Evolutionary conservation across 2,329 filamentous ascomycete species (phyloP).

Genomic region (Botrytis galanthina): DNA sequence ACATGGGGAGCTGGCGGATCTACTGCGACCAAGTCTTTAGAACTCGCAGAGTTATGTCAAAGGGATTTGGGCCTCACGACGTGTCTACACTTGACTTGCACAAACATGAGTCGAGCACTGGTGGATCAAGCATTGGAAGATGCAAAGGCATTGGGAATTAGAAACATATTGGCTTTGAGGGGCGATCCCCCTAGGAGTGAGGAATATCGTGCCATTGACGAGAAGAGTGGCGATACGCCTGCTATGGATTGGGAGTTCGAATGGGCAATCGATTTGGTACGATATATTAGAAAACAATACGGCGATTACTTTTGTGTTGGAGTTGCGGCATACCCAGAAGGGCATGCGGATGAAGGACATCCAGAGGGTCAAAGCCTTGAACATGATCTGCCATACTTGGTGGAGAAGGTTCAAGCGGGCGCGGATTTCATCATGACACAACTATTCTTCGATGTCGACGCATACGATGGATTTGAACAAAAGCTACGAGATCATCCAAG

Average conservation of each 20-base stretch:
- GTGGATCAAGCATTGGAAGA: slow-evolving; percentile 89
- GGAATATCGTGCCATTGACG: slow-evolving; percentile 72
- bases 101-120: slow-evolving; percentile 86
- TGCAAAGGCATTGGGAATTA: slow-evolving; percentile 83
- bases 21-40: slow-evolving; percentile 85
- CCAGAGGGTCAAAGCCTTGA: slow-evolving; percentile 68
- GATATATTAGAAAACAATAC: slow-evolving; percentile 80
- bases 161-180: slow-evolving; percentile 88
- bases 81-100: slow-evolving; percentile 94
- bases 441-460: slow-evolving; percentile 86
- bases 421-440: slow-evolving; percentile 99
- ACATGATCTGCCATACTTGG: slow-evolving; percentile 80
- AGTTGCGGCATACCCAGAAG: slow-evolving; percentile 92
- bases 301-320: slow-evolving; percentile 96
- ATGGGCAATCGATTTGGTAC: slow-evolving; percentile 85
- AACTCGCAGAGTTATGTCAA: slow-evolving; percentile 93
- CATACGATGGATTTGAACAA: slow-evolving; percentile 77
- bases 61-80: slow-evolving; percentile 88
- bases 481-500: slow-evolving; percentile 76
- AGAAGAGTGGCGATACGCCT: slow-evolving; percentile 56
- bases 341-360: slow-evolving; percentile 87
- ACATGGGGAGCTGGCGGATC: slow-evolving; percentile 97
- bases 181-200: slow-evolving; percentile 88
- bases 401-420: slow-evolving; percentile 87
- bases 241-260: slow-evolving; percentile 63